These are phyloP conservation scores for Ustilago sp. DNA, from an alignment of 1,284 basidiomycete genomes.

Conservation along the genomic window DNA sequence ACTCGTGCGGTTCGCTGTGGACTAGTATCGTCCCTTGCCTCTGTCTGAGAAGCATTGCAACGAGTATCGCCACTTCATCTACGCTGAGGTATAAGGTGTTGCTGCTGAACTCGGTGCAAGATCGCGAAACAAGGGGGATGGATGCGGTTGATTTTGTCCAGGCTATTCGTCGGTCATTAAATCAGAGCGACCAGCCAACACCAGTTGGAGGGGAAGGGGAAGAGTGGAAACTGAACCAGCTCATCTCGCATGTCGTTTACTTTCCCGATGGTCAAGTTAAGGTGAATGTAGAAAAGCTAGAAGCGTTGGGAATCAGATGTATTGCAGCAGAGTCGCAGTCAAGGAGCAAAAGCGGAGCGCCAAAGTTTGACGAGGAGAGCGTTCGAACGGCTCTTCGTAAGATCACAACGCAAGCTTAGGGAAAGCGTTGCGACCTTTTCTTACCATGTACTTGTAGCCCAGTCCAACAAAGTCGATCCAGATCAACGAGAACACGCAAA, in stretches of 20 bases:
- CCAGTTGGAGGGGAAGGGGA: conserved; percentile 1
- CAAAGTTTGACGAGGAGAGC: conserved; percentile 46
- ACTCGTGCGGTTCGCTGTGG: conserved; percentile 90
- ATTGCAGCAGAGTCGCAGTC: conserved; percentile 10
- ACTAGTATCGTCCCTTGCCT: conserved; percentile 90
- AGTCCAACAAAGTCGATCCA: too few relatives aligned
- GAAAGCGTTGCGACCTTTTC: not conserved
- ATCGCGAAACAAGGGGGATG: conserved; percentile 90
- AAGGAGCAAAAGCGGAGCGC: conserved; percentile 20
- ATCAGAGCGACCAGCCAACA: conserved; percentile 69
- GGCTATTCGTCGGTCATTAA: conserved; percentile 79
- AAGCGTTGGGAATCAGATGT: conserved; percentile 24
- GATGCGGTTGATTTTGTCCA: conserved; percentile 85
- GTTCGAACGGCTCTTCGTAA: conserved; percentile 18
- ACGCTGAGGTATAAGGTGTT: conserved; percentile 84
- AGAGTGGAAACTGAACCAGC: conserved; percentile 56
- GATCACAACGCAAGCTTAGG: conserved; percentile 7
- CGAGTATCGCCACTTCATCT: conserved; percentile 80
- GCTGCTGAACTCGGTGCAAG: conserved; percentile 86
- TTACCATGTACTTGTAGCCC: not conserved
- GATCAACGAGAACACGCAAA: not conserved
- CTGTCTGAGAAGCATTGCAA: conserved; percentile 83
- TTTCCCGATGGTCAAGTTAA: conserved; percentile 30
- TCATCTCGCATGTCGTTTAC: conserved; percentile 79
- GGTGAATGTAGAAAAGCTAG: conserved; percentile 16